phyloP scores from a whole-genome alignment of 208 protist species.

The Trypanosoma conorhini region DNA sequence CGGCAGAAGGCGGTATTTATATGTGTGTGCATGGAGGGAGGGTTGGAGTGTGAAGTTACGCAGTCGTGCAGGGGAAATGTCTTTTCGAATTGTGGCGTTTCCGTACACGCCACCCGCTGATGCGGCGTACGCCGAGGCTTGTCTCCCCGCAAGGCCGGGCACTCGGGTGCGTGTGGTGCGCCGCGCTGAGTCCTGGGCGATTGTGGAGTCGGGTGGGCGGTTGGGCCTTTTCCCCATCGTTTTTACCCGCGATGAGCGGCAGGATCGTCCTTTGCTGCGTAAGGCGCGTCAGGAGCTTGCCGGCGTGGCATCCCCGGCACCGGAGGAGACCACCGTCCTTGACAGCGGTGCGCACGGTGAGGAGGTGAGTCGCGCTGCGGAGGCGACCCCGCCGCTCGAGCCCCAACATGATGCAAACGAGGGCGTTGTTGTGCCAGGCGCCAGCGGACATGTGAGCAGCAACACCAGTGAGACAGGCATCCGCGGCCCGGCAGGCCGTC shows the following conservation, averaged over 20 bases:
- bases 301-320: background rate
- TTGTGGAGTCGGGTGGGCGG: constrained; percentile 7
- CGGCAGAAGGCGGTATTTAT: background rate
- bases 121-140: constrained; percentile 12
- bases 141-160: constrained; percentile 7
- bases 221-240: constrained; percentile 21
- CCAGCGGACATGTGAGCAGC: background rate
- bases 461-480: background rate
- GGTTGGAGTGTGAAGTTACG: background rate
- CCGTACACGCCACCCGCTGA: constrained; percentile 23
- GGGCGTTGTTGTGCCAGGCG: too few relatives aligned
- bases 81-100: constrained; percentile 21
- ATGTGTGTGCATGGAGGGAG: background rate
- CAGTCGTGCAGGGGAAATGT: background rate
- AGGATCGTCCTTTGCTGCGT: background rate
- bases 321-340: constrained; percentile 6
- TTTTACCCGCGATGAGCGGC: constrained; percentile 11
- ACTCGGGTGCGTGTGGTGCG: constrained; percentile 14
- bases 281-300: background rate
- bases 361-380: background rate
- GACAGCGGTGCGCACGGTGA: background rate
- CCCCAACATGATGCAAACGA: background rate
- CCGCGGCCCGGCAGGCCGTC: background rate
- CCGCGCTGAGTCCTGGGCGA: constrained; percentile 5
- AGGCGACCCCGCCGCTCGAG: background rate